These are phyloP conservation scores for Nakaseomyces sp. DNA, from an alignment of 1,139 yeast genomes.

Conservation along the genomic window DNA sequence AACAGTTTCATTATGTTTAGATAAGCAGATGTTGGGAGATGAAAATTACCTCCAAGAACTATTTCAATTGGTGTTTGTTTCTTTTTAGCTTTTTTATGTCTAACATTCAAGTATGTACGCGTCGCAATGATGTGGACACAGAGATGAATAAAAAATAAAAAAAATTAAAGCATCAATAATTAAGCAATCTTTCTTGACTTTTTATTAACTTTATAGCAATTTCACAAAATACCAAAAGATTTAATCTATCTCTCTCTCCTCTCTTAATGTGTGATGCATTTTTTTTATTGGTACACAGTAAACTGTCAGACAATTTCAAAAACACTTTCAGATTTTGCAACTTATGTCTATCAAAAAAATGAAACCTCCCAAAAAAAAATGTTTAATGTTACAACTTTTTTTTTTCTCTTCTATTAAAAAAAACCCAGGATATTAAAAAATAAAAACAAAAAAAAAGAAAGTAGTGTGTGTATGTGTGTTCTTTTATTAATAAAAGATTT, in stretches of 20 bases:
- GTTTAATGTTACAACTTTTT: constrained; percentile 5
- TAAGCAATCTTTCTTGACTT: too few relatives aligned
- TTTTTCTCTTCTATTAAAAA: constrained; percentile 2
- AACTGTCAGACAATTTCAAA: too few relatives aligned
- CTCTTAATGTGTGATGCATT: neutral
- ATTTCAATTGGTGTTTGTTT: too few relatives aligned
- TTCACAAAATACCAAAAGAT: neutral
- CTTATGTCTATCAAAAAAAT: constrained; percentile 4
- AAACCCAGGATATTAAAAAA: constrained; percentile 4
- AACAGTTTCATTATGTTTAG: too few relatives aligned
- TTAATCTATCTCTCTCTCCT: neutral
- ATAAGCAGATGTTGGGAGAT: neutral
- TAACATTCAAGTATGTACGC: neutral
- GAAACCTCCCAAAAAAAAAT: constrained; percentile 3
- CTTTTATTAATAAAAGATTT: constrained; percentile 4
- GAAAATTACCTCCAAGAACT: neutral
- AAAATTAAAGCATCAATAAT: too few relatives aligned
- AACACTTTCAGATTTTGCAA: neutral
- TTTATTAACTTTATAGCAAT: too few relatives aligned
- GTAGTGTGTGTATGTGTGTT: constrained; percentile 6
- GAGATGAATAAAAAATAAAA: too few relatives aligned
- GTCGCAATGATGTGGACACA: neutral
- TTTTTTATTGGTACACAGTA: too few relatives aligned
- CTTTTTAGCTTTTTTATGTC: too few relatives aligned
- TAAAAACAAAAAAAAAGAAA: neutral